These are phyloP conservation scores for Camelina laxa DNA, from an alignment of 345 rosid species.

Conservation along the genomic window DNA sequence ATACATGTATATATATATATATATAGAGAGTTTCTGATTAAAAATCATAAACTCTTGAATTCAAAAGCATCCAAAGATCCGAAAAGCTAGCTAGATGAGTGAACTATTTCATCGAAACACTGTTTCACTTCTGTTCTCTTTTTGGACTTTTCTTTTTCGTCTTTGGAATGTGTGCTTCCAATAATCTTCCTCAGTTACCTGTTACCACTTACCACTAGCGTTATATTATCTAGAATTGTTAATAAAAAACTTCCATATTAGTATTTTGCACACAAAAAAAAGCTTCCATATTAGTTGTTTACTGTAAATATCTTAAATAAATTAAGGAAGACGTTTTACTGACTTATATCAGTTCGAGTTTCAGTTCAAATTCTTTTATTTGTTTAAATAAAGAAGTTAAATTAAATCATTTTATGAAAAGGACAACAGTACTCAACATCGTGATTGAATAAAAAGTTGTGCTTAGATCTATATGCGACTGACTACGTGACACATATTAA, in stretches of 20 bases:
- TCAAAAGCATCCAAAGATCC: conserved; percentile 43
- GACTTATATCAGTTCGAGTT: not conserved
- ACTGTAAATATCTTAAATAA: not conserved
- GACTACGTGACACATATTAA: not conserved
- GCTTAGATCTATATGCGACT: conserved; percentile 2
- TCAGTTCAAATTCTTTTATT: not conserved
- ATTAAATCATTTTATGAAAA: not conserved
- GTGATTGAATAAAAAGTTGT: conserved; percentile 11
- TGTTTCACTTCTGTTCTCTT: conserved; percentile 52
- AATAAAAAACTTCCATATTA: not conserved
- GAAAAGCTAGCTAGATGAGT: conserved; percentile 37
- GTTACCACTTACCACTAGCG: conserved; percentile 32
- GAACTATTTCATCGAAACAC: conserved; percentile 43
- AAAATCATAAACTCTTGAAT: not conserved
- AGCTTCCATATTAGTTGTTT: not conserved
- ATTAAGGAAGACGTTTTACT: not conserved
- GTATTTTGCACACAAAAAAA: not conserved
- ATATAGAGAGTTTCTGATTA: conserved; percentile 29
- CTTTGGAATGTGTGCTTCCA: conserved; percentile 63
- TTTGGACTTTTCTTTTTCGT: conserved; percentile 57
- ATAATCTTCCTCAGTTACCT: conserved; percentile 37
- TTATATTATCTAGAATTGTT: conserved; percentile 14
- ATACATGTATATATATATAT: conserved; percentile 20
- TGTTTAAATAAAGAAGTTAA: not conserved
- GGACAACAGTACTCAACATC: conserved; percentile 1